Evolutionary conservation across 2,329 filamentous ascomycete genomes (phyloP).

Genomic region (Beauveria pseudobassiana): DNA sequence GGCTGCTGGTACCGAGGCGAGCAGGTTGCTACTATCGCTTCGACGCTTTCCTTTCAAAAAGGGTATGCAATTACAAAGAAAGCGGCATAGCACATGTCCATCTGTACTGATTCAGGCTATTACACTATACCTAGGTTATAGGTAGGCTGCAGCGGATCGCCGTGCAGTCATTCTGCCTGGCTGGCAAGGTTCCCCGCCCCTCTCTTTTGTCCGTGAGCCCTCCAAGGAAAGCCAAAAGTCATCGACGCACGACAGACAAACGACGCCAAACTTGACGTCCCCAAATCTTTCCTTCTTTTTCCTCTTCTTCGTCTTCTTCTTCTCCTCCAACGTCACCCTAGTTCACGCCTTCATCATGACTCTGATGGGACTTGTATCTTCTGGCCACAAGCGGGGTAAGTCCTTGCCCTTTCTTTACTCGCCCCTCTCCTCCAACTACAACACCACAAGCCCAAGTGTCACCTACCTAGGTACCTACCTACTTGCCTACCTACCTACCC

Average conservation of each 20-base stretch:
- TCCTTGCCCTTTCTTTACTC: background rate
- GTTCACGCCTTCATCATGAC: background rate
- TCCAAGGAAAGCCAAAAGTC: background rate
- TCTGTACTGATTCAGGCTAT: too few relatives aligned
- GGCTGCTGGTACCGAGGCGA: background rate
- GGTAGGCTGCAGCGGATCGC: too few relatives aligned
- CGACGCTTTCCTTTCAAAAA: background rate
- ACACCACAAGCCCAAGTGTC: background rate
- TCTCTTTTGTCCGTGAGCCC: slow-evolving; percentile 1
- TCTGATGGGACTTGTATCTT: slow-evolving; percentile 5
- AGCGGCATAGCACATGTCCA: too few relatives aligned
- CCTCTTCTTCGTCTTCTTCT: background rate
- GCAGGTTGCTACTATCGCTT: background rate
- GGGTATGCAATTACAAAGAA: background rate
- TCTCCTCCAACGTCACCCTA: background rate
- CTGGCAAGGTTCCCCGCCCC: background rate
- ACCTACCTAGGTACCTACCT: background rate
- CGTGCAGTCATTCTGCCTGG: too few relatives aligned
- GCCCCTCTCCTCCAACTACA: background rate
- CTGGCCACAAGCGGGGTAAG: slow-evolving; percentile 1
- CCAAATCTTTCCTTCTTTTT: background rate
- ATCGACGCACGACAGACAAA: background rate
- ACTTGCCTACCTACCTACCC: background rate
- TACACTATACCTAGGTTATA: too few relatives aligned
- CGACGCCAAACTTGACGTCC: background rate